Percentiles rank a stretch among this genome's conserved stretches.
Conservation (phyloP, 129 eudicot species). For the Chrysanthemum lavandulifolium region DNA sequence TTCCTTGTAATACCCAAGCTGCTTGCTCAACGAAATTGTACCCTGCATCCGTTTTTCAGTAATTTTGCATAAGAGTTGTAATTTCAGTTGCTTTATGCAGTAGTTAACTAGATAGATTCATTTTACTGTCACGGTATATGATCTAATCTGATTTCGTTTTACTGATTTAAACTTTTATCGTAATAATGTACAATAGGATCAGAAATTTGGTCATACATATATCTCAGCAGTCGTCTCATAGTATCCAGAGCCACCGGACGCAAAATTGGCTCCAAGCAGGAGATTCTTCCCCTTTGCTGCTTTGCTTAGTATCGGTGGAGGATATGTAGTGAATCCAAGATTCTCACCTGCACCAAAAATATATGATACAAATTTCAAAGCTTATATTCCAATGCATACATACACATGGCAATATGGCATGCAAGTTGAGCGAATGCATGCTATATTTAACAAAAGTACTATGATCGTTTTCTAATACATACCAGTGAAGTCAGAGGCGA, state of each 20-base stretch:
- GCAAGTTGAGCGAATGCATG: too few relatives aligned
- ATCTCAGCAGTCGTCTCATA: slow-evolving; percentile 70
- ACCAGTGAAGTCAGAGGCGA: slow-evolving; percentile 91
- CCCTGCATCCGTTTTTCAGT: slow-evolving; percentile 28
- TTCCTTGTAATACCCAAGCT: slow-evolving; percentile 65
- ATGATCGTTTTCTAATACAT: background rate
- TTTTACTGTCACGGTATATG: background rate
- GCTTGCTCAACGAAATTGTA: slow-evolving; percentile 71
- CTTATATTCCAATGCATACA: too few relatives aligned
- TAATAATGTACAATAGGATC: background rate
- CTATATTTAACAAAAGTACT: too few relatives aligned
- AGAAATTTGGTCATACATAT: slow-evolving; percentile 44
- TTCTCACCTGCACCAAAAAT: slow-evolving; percentile 58
- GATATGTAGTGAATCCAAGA: slow-evolving; percentile 78
- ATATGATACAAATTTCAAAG: background rate
- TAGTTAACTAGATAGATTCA: background rate
- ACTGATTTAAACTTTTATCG: too few relatives aligned
- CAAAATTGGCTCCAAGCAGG: slow-evolving; percentile 85
- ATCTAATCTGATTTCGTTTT: background rate
- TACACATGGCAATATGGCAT: too few relatives aligned
- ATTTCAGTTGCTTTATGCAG: background rate
- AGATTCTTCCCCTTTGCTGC: slow-evolving; percentile 62
- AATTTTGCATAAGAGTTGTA: background rate
- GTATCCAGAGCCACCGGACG: slow-evolving; percentile 88
- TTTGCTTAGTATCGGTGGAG: slow-evolving; percentile 74